Base-by-base conservation (phyloP, 2,329 filamentous ascomycete species). In the Trichophyton mentagrophytes region DNA sequence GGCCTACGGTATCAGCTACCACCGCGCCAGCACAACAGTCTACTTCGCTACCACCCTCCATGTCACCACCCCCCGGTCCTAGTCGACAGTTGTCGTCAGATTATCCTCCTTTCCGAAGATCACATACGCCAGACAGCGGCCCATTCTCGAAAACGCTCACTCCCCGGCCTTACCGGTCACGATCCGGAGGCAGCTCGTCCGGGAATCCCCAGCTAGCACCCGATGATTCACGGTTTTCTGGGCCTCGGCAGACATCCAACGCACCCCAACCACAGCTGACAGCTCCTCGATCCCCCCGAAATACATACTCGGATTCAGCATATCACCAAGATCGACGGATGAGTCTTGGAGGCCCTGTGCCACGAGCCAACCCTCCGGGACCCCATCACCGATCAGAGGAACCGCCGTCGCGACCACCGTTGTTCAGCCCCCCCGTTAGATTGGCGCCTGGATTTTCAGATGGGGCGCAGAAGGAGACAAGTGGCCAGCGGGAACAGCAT, bases 121-220 rank as follows among this genome's bases (percentile, higher is more conserved):
- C 87, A 1, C 84, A 88, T 61, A 90, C 87, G 0, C 87, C 87
- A n/a, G 87, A 90, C 51, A 84, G 85, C 44, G 49, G 20, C 63
- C 77, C 80, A 55, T 79, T 60, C 82, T 83, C 73, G 78, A 84
- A 71, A 65, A 67, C 67, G 7, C 68, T 69, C 46, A 63, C 67
- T 5, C 66, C 67, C 15, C 70, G 73, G 11, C 67, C 70, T 1
- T 75, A 74, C 53, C 69, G 72, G 47, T 72, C 74, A 33, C 69
- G 69, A 44, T 75, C 74, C 0, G 71, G 72, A 8, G 69, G 70
- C 11, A 66, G 68, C 13, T 65, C 69, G 1, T 20, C 42, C n/a
- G 20, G 33, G 9, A 20, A 65, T 49, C 22, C 63, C 36, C 60
- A 61, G 40, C 33, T 66, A 9, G 64, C 65, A 3, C 58, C 65